Evolutionary conservation across 2,329 filamentous ascomycete species (phyloP).

Genomic region (Verticillium klebahnii): DNA sequence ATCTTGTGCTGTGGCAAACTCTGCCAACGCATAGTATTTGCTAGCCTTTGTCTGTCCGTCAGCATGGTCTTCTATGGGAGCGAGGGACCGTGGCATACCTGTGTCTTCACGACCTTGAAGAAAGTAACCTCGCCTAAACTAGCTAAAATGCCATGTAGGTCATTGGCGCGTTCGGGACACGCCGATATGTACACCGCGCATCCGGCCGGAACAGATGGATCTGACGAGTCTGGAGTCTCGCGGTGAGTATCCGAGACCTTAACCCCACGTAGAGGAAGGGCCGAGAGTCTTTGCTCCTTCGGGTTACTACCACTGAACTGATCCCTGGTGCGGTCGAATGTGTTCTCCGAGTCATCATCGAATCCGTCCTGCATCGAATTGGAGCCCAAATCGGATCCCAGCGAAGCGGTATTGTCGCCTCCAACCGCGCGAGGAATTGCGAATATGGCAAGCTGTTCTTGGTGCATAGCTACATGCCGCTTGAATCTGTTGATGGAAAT

Average conservation of each 20-base stretch:
- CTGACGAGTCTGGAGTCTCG: background rate
- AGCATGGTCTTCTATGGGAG: background rate
- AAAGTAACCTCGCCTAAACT: background rate
- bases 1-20: background rate
- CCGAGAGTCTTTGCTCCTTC: background rate
- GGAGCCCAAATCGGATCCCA: background rate
- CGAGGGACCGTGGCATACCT: background rate
- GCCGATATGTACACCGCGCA: background rate
- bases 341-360: background rate
- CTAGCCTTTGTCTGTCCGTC: background rate
- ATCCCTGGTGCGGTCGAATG: background rate
- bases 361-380: background rate
- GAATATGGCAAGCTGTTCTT: conserved; percentile 9
- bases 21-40: background rate
- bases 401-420: background rate
- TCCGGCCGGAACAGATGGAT: background rate
- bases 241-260: too few species aligned
- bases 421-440: background rate
- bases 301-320: background rate
- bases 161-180: background rate
- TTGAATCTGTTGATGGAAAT: conserved; percentile 2
- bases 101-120: background rate
- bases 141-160: background rate
- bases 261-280: background rate
- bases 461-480: conserved; percentile 6